Percentiles rank a stretch among this genome's conserved stretches.
These are phyloP conservation scores for Cladosporium austrohemisphaericum DNA, from an alignment of 2,329 filamentous ascomycete genomes.

Conservation along the genomic window DNA sequence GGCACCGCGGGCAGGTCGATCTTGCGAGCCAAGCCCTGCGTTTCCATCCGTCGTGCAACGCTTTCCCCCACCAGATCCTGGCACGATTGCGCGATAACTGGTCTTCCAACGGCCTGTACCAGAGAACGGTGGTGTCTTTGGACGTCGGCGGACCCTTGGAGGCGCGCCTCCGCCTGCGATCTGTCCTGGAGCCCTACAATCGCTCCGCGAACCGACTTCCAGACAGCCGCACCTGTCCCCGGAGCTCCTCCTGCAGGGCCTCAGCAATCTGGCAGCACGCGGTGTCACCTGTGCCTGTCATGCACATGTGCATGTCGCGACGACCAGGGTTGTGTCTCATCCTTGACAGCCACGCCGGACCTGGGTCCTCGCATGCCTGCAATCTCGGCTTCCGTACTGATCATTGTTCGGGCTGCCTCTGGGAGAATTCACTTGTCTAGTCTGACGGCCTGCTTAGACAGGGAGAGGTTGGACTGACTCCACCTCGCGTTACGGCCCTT, in stretches of 20 bases:
- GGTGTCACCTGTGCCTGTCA: slow-evolving; percentile 14
- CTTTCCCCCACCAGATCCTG: slow-evolving; percentile 3
- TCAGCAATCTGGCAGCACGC: slow-evolving; percentile 10
- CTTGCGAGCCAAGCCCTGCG: slow-evolving; percentile 1
- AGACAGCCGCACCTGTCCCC: neutral
- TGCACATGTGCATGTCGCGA: slow-evolving; percentile 10
- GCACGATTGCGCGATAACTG: slow-evolving; percentile 8
- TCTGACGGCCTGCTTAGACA: neutral
- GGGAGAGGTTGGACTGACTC: neutral
- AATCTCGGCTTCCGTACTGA: too few species aligned
- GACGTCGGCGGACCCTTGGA: neutral
- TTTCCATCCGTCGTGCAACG: slow-evolving; percentile 14
- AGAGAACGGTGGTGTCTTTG: neutral
- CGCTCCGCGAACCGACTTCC: neutral
- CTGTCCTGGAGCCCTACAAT: neutral
- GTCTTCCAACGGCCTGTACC: slow-evolving; percentile 4
- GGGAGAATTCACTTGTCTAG: too few species aligned
- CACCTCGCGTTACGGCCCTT: neutral
- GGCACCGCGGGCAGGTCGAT: slow-evolving; percentile 5
- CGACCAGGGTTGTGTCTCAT: neutral
- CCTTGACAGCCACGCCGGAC: neutral
- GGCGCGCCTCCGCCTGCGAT: slow-evolving; percentile 5
- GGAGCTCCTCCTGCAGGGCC: slow-evolving; percentile 8
- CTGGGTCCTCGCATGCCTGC: neutral
- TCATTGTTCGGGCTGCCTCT: too few species aligned